Percentiles rank a stretch among this genome's conserved stretches.
These are phyloP conservation scores for Epichloe gansuensis DNA, from an alignment of 2,329 filamentous ascomycete genomes.

Conservation along the genomic window DNA sequence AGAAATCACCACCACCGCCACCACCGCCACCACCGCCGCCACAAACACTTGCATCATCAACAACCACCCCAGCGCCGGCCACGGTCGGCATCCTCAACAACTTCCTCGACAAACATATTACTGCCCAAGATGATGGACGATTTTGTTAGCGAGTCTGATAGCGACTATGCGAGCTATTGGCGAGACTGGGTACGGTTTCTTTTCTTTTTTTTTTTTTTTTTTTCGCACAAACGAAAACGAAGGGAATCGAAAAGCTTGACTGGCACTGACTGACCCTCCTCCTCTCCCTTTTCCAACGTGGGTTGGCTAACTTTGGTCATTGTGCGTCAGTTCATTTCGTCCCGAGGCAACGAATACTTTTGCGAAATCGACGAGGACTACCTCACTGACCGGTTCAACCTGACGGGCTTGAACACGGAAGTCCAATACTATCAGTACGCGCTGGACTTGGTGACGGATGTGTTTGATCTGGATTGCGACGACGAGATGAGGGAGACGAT, in stretches of 20 bases:
- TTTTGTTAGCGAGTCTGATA: constrained; percentile 94
- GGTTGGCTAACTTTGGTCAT: not conserved
- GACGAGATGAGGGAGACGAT: constrained; percentile 98
- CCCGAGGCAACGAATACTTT: constrained; percentile 96
- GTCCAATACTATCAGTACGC: constrained; percentile 99
- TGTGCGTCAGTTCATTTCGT: constrained; percentile 75
- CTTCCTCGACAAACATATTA: not conserved
- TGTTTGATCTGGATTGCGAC: constrained; percentile 97
- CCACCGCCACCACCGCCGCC: not conserved
- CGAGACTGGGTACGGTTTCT: constrained; percentile 78
- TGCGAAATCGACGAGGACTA: constrained; percentile 99
- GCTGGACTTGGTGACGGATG: constrained; percentile 90
- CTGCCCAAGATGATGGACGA: constrained; percentile 63
- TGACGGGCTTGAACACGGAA: constrained; percentile 92
- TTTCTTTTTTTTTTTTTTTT: not conserved
- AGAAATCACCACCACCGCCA: constrained; percentile 1
- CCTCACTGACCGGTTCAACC: constrained; percentile 92
- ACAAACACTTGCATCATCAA: not conserved
- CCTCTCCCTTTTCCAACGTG: not conserved
- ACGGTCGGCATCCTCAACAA: not conserved
- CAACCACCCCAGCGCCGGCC: constrained; percentile 1
- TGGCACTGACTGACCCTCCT: not conserved
- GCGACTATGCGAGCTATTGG: constrained; percentile 99
- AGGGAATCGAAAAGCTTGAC: not conserved
- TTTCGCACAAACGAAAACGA: not conserved